Percentiles rank a stretch among this genome's conserved stretches.
Evolutionary conservation across 108 stramenopile genomes (phyloP).

Genomic region (Pseudonitzschia pungens): DNA sequence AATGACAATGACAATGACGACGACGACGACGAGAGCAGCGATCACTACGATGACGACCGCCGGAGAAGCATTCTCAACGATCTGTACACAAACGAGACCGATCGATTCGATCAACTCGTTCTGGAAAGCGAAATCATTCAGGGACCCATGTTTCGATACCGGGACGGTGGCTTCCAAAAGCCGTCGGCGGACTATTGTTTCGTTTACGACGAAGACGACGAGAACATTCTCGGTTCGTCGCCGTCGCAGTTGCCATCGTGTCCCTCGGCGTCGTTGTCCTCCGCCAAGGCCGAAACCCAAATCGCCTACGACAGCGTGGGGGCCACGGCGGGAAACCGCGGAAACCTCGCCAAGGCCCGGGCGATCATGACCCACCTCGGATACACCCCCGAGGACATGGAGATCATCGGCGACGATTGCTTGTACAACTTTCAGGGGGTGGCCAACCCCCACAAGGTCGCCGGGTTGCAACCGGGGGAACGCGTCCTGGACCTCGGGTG

Average conservation of each 20-base stretch:
- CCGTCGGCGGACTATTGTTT: conserved; percentile 18
- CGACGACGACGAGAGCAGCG: neutral
- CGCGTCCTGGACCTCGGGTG: conserved; percentile 63
- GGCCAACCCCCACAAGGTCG: conserved; percentile 54
- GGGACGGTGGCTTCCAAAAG: neutral
- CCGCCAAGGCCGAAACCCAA: conserved; percentile 47
- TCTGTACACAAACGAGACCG: neutral
- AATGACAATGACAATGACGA: neutral
- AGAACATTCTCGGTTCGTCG: neutral
- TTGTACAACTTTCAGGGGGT: conserved; percentile 72
- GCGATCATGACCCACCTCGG: conserved; percentile 55
- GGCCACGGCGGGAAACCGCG: conserved; percentile 44
- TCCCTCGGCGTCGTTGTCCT: too few species aligned
- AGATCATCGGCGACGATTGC: conserved; percentile 39
- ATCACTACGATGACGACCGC: neutral
- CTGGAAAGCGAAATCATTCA: neutral
- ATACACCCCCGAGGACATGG: conserved; percentile 50
- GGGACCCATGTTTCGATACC: neutral
- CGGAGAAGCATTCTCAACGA: neutral
- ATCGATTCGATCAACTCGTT: neutral
- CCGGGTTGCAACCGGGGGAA: conserved; percentile 51
- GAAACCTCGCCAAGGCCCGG: conserved; percentile 46
- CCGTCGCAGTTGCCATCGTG: neutral
- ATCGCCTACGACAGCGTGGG: conserved; percentile 59
- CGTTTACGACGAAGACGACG: conserved; percentile 18